These are phyloP conservation scores for Amesomyces nigricolor DNA, from an alignment of 2,329 filamentous ascomycete genomes.

Conservation along the genomic window DNA sequence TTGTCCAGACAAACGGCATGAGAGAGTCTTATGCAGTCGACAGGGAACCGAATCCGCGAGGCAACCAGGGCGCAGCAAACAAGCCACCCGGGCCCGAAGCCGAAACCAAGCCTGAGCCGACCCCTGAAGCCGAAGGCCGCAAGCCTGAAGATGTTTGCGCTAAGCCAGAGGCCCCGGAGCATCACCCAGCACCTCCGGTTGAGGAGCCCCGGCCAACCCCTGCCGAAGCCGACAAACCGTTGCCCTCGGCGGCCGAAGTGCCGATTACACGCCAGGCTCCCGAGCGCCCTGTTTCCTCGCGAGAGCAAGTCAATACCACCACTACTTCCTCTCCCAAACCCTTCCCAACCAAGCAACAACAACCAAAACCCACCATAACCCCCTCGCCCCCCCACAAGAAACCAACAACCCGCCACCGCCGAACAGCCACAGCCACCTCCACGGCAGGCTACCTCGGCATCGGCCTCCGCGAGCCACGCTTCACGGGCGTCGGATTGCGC, in stretches of 20 bases:
- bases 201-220: constrained; percentile 4
- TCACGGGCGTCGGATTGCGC: constrained; percentile 28
- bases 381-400: not conserved
- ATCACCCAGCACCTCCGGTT: not conserved
- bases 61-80: not conserved
- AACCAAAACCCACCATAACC: not conserved
- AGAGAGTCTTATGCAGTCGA: not conserved
- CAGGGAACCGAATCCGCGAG: not conserved
- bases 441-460: constrained; percentile 31
- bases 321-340: not conserved
- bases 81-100: not conserved
- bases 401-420: not conserved
- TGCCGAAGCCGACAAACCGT: not conserved
- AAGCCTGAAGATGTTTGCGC: not conserved
- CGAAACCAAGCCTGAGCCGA: not conserved
- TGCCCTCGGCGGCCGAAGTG: not conserved
- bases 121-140: not conserved
- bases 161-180: constrained; percentile 5
- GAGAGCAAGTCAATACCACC: not conserved
- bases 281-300: too few species aligned
- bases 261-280: too few species aligned
- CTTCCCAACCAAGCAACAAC: constrained; percentile 2
- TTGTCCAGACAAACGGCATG: not conserved
- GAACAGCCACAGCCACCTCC: constrained; percentile 15
- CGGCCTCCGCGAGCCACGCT: constrained; percentile 22